A percentile compares a stretch with the other conserved stretches of the same genome.
These are phyloP conservation scores for Pyropia haitanensis DNA, from an alignment of 23 red algal genomes.

Conservation along the genomic window DNA sequence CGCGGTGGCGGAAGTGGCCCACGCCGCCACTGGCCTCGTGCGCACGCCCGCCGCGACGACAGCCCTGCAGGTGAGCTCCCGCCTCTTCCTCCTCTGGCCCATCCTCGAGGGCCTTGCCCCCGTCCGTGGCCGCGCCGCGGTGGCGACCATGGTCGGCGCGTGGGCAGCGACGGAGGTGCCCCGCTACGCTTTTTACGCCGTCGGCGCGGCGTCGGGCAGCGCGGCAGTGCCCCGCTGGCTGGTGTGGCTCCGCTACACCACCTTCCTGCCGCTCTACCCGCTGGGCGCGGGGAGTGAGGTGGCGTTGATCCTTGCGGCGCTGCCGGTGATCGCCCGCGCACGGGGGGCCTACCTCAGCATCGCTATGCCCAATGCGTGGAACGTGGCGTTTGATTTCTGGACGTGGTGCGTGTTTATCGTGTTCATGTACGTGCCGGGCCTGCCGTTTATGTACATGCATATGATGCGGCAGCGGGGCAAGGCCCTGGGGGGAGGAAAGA, in stretches of 20 bases:
- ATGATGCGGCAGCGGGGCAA: slow-evolving; percentile 79
- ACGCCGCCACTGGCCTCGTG: slow-evolving; percentile 56
- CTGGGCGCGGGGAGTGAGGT: slow-evolving; percentile 79
- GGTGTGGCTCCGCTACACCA: slow-evolving; percentile 58
- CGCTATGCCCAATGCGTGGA: slow-evolving; percentile 65
- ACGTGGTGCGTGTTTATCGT: slow-evolving; percentile 30
- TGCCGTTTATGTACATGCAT: slow-evolving; percentile 81
- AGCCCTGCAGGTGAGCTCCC: slow-evolving; percentile 69
- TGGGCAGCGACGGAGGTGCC: slow-evolving; percentile 89
- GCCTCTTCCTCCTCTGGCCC: slow-evolving; percentile 75
- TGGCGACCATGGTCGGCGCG: slow-evolving; percentile 59
- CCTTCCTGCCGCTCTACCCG: slow-evolving; percentile 92
- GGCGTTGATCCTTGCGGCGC: slow-evolving; percentile 35
- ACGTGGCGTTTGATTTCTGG: slow-evolving; percentile 88
- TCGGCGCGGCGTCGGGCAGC: slow-evolving; percentile 7
- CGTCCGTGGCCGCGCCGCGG: slow-evolving; percentile 20
- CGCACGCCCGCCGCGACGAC: slow-evolving; percentile 62
- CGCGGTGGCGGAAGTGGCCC: slow-evolving; percentile 63
- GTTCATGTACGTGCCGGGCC: slow-evolving; percentile 62
- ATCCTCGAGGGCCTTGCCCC: slow-evolving; percentile 16
- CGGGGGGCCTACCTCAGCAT: slow-evolving; percentile 22
- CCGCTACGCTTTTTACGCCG: slow-evolving; percentile 75
- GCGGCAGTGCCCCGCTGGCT: slow-evolving; percentile 30
- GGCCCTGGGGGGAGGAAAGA: slow-evolving; percentile 10
- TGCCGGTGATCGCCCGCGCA: slow-evolving; percentile 5